These are phyloP conservation scores for Candida hungchunana DNA, from an alignment of 805 yeast species.

Conservation along the genomic window DNA sequence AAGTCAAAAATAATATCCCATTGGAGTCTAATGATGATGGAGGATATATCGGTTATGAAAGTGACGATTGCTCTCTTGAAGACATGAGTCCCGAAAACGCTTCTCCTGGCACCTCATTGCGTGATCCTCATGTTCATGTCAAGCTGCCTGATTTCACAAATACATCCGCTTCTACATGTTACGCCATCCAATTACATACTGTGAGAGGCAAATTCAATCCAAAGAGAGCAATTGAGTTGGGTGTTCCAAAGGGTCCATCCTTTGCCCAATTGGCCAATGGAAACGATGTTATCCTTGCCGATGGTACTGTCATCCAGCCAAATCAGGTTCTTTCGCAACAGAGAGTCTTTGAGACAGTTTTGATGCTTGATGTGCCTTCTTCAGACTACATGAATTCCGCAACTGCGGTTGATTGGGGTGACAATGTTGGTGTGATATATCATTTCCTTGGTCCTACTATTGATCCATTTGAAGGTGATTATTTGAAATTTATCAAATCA, in stretches of 20 bases:
- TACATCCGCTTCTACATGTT: slow-evolving; percentile 46
- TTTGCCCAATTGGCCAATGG: slow-evolving; percentile 62
- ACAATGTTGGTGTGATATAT: slow-evolving; percentile 53
- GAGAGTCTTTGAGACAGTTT: slow-evolving; percentile 51
- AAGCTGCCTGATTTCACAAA: slow-evolving; percentile 28
- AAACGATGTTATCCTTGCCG: slow-evolving; percentile 45
- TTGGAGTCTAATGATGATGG: slow-evolving; percentile 24
- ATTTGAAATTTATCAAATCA: slow-evolving; percentile 45
- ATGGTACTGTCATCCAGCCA: slow-evolving; percentile 59
- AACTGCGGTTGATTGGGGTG: slow-evolving; percentile 27
- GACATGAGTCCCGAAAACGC: neutral
- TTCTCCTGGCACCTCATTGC: slow-evolving; percentile 32
- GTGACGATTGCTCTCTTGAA: neutral
- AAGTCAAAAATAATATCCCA: slow-evolving; percentile 36
- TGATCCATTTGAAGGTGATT: slow-evolving; percentile 39
- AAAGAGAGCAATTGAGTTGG: slow-evolving; percentile 59
- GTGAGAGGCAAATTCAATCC: slow-evolving; percentile 74
- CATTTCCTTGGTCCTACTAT: slow-evolving; percentile 71
- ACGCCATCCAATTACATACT: slow-evolving; percentile 62
- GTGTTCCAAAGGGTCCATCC: slow-evolving; percentile 61
- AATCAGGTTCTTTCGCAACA: slow-evolving; percentile 68
- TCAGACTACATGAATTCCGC: slow-evolving; percentile 37
- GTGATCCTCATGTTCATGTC: slow-evolving; percentile 34
- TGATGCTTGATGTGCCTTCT: slow-evolving; percentile 73
- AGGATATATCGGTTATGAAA: slow-evolving; percentile 14